Percentiles rank a stretch among this genome's conserved stretches.
Evolutionary conservation across 345 rosid genomes (phyloP).

Genomic region (Luvunga scandens): DNA sequence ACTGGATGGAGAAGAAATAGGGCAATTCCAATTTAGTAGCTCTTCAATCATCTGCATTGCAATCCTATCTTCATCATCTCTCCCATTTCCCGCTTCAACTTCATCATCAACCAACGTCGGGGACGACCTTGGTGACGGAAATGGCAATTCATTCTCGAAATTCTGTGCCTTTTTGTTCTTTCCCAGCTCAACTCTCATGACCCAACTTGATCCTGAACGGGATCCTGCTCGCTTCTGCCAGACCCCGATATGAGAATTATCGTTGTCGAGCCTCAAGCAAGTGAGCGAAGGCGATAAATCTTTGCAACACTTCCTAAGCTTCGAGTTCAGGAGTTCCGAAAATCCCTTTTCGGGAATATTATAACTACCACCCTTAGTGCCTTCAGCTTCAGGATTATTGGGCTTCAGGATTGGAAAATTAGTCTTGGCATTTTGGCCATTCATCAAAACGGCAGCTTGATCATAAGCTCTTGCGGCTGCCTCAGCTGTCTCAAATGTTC

Average conservation of each 20-base stretch:
- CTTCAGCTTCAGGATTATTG: not conserved
- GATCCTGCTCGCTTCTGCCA: slow-evolving; percentile 77
- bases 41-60: slow-evolving; percentile 84
- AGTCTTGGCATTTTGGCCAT: slow-evolving; percentile 67
- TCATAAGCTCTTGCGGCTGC: slow-evolving; percentile 75
- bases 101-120: slow-evolving; percentile 15
- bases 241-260: slow-evolving; percentile 66
- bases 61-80: slow-evolving; percentile 48
- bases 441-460: slow-evolving; percentile 69
- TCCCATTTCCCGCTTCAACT: slow-evolving; percentile 15
- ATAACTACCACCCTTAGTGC: not conserved
- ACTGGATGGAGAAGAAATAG: slow-evolving; percentile 8
- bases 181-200: slow-evolving; percentile 65
- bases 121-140: slow-evolving; percentile 6
- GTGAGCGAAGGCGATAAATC: slow-evolving; percentile 60
- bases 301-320: slow-evolving; percentile 57
- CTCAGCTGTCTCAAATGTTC: slow-evolving; percentile 78
- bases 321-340: slow-evolving; percentile 47
- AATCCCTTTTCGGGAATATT: slow-evolving; percentile 36
- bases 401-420: slow-evolving; percentile 47
- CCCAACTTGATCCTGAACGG: slow-evolving; percentile 54
- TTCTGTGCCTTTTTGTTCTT: slow-evolving; percentile 14
- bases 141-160: slow-evolving; percentile 11
- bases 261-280: slow-evolving; percentile 67
- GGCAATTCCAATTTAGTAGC: slow-evolving; percentile 55